Conservation (phyloP, 2,329 filamentous ascomycete genomes). For the Calonectria fujianensis region DNA sequence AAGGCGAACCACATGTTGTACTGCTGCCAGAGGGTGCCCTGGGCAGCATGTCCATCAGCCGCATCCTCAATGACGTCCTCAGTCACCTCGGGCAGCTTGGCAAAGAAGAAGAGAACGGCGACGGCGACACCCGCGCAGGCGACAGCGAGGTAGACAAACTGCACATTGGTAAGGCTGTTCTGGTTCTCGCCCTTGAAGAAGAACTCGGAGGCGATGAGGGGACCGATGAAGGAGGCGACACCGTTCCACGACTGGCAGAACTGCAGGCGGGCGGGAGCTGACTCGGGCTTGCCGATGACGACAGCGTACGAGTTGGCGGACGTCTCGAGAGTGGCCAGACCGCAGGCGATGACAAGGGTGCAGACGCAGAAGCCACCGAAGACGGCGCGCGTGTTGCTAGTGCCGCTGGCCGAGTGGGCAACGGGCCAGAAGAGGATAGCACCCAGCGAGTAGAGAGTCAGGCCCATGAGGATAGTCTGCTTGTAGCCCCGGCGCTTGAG, state of each 20-base stretch:
- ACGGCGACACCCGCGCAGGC: conserved; percentile 80
- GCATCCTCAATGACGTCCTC: conserved; percentile 63
- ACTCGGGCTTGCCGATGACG: conserved; percentile 68
- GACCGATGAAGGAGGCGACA: conserved; percentile 82
- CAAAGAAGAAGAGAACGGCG: conserved; percentile 79
- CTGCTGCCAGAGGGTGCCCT: conserved; percentile 81
- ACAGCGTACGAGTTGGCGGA: conserved; percentile 81
- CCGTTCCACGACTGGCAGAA: conserved; percentile 86
- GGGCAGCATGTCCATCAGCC: conserved; percentile 69
- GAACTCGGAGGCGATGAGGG: conserved; percentile 82
- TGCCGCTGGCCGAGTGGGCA: conserved; percentile 67
- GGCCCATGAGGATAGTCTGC: conserved; percentile 79
- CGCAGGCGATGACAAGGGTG: conserved; percentile 84
- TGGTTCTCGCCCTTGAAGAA: conserved; percentile 80
- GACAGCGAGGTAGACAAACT: conserved; percentile 86
- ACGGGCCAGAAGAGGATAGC: conserved; percentile 74
- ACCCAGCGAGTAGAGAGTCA: conserved; percentile 78
- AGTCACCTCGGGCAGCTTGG: conserved; percentile 83
- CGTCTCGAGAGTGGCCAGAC: conserved; percentile 84
- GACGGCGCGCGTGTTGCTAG: conserved; percentile 47
- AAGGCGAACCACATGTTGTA: conserved; percentile 86
- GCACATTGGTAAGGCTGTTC: conserved; percentile 78
- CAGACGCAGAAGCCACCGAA: conserved; percentile 85
- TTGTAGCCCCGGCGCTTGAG: conserved; percentile 79
- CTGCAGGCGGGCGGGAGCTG: conserved; percentile 59